Base-by-base conservation (phyloP, 176 grass and related monocot species). In the Saccharum officinarum region DNA sequence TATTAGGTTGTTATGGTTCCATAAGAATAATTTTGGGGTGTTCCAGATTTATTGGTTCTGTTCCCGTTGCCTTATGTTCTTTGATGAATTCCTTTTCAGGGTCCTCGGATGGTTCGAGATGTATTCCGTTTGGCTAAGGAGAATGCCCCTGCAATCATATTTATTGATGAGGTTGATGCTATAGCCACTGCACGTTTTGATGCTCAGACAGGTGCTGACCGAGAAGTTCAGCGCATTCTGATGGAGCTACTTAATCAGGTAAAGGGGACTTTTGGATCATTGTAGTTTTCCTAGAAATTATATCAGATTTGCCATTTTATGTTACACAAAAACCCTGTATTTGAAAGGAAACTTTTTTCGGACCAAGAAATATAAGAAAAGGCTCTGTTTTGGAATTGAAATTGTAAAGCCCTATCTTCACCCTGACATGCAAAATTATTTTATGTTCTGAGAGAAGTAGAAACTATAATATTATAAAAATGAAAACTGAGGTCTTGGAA, bases 1-100 rank as follows among this genome's bases (percentile, higher is more conserved):
- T 54, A 54, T 54, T 54, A n/a, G 15, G 82, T 78, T 55, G 18
- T 33, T 76, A 39, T 36, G 54, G 3, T 83, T 77, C 69, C 37
- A 12, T 40, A 73, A 10, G 46, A 55, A 55, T 22, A 72, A 33
- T 40, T 89, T 38, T 28, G 2, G 11, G n/a, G 47, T 72, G 13
- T 36, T 36, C 34, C 3, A 36, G 3, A 36, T 36, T 36, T 36
- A 3, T 36, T 3, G 4, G 34, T 36, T 3, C 34, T 36, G 4
- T 36, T 36, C 34, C 4, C 4, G 34, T 4, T 36, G 34, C 4
- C 3, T 36, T 36, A 36, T 36, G 34, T 4, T 36, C 34, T 36
- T 36, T 36, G 3, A 28, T 28, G 28, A 67, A 78, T 36, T 4
- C 34, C 4, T 3, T 3, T 4, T 36, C 4, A 36, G 34, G 34